Evolutionary conservation across 139 green algal genomes (phyloP), one percentile per base, ranked within the genome.

Genomic region (Asterochloris sp.): DNA sequence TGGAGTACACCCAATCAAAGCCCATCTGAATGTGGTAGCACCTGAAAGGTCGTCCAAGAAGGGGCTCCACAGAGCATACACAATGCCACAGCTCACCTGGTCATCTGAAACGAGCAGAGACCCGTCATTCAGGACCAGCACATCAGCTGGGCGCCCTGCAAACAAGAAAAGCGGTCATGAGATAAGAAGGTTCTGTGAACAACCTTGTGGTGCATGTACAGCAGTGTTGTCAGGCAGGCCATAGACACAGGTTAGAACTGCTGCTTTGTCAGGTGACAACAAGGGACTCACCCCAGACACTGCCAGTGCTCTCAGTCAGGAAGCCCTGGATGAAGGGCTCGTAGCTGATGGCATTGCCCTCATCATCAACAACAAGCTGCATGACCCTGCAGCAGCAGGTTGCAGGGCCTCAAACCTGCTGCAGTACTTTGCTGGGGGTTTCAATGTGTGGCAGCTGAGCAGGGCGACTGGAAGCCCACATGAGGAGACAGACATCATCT

Each of bases 311-410:
- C 1, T 29, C 73, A 21, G 76, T 73, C 21, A 73, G 19, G 64
- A 66, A 77, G 73, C 73, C 73, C 19, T 80, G 60, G 47, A 62
- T 62, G 23, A 80, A 47, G 24, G 54, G 24, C 24, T 61, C 67
- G 54, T 80, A 80, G 63, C 80, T 80, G 13, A 13, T 13, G 0
- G 83, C 29, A 4, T 75, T 10, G 12, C 62, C 84, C 24, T 80
- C 76, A 11, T 62, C 23, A 21, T 54, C 28, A 21, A 87, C 54
- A 13, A 54, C 23, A 38, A 87, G 74, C 1, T 76, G 64, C 26
- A 76, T 66, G 11, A 89, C 67, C 13, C 86, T 74, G 69, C 87
- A 89, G 62, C 85, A 8, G 77, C 80, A 12, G 13, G 67, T 6
- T 24, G 24, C 13, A 47, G n/a, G 13, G 84, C 62, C 73, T 60